Evolutionary conservation across 2,329 filamentous ascomycete species (phyloP).

Genomic region (Tolypocladium endophyticum): DNA sequence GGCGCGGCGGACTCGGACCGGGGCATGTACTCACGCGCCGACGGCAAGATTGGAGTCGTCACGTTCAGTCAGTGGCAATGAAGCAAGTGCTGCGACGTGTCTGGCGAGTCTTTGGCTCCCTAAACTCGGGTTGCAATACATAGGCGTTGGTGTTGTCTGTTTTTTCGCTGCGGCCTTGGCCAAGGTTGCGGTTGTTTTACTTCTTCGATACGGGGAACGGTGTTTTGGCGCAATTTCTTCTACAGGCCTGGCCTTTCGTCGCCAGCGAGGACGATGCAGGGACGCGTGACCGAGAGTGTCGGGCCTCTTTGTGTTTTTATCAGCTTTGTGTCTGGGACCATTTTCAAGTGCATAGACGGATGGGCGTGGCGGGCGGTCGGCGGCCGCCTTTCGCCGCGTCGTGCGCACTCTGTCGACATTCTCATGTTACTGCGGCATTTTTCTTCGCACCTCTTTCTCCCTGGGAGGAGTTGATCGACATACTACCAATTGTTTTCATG

Average conservation of each 20-base stretch:
- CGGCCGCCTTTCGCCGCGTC: not conserved
- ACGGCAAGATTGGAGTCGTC: conserved; percentile 19
- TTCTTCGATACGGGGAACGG: not conserved
- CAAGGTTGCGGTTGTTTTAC: not conserved
- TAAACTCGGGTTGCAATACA: not conserved
- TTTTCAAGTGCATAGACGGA: not conserved
- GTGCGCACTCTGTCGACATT: not conserved
- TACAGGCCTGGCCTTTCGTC: not conserved
- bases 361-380: not conserved
- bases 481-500: not conserved
- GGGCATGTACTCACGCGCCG: conserved; percentile 23
- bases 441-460: not conserved
- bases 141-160: not conserved
- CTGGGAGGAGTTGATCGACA: not conserved
- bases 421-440: too few species aligned
- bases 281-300: not conserved
- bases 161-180: not conserved
- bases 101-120: not conserved
- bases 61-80: conserved; percentile 18
- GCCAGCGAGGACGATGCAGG: not conserved
- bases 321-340: not conserved
- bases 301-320: not conserved
- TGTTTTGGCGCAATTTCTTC: not conserved
- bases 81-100: not conserved
- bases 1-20: conserved; percentile 16